Conservation (phyloP, 768 basidiomycete genomes). For the Suillus decipiens region DNA sequence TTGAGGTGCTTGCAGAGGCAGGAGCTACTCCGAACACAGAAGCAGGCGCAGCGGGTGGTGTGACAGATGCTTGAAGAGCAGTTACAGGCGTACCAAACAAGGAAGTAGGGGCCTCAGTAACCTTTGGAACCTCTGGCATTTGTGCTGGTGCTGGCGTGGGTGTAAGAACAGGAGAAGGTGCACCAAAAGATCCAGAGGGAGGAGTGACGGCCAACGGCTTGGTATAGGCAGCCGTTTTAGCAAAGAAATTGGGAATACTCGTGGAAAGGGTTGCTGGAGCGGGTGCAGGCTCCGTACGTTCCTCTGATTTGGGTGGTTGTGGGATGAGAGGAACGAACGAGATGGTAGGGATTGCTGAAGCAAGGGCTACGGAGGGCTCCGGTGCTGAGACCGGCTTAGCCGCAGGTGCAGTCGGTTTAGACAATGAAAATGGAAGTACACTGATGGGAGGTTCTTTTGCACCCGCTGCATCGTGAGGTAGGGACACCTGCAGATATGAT, state of each 20-base stretch:
- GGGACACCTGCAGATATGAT: constrained; percentile 29
- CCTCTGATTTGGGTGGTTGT: constrained; percentile 20
- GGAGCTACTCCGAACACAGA: constrained; percentile 14
- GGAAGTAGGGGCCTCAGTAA: constrained; percentile 12
- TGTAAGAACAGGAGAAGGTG: constrained; percentile 27
- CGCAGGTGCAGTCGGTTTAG: constrained; percentile 33
- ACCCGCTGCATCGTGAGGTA: constrained; percentile 41
- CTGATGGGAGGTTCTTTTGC: constrained; percentile 69
- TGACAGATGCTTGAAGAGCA: constrained; percentile 1
- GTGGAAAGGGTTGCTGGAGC: constrained; percentile 14
- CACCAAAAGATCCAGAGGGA: constrained; percentile 19
- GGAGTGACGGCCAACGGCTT: constrained; percentile 33
- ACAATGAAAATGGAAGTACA: constrained; percentile 65
- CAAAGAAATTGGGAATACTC: constrained; percentile 64
- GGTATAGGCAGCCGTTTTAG: constrained; percentile 47
- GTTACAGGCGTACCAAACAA: constrained; percentile 16
- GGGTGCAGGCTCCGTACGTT: constrained; percentile 18
- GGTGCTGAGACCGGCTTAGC: constrained; percentile 17
- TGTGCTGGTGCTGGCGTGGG: constrained; percentile 10
- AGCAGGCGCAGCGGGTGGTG: constrained; percentile 6
- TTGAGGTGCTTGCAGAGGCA: constrained; percentile 10
- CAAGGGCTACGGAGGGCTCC: constrained; percentile 11
- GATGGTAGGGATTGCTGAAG: constrained; percentile 23
- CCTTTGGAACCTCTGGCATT: constrained; percentile 13
- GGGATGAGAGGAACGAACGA: constrained; percentile 29